Evolutionary conservation across 1,284 basidiomycete genomes (phyloP).

Genomic region (Athelia psychrophila): DNA sequence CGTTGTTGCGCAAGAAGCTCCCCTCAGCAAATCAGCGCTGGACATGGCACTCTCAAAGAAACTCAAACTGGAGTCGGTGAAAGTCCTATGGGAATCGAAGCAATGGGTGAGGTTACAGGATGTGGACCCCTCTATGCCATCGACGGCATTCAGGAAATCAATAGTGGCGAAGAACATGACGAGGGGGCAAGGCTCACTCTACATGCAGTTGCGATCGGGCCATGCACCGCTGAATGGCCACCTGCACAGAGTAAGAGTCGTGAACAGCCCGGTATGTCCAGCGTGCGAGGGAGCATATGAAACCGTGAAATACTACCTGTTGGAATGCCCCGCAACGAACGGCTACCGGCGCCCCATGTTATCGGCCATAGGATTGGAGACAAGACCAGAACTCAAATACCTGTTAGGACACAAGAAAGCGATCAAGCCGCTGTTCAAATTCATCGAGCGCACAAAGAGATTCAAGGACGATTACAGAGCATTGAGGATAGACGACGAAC

Average conservation of each 20-base stretch:
- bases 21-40: slow-evolving; percentile 4
- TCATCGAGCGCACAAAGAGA: not conserved
- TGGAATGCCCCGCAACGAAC: slow-evolving; percentile 15
- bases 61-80: not conserved
- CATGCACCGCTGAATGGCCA: slow-evolving; percentile 23
- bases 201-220: slow-evolving; percentile 26
- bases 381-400: not conserved
- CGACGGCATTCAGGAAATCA: slow-evolving; percentile 3
- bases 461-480: not conserved
- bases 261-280: slow-evolving; percentile 18
- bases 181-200: slow-evolving; percentile 11
- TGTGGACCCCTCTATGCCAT: not conserved
- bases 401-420: not conserved
- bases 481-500: too few relatives aligned
- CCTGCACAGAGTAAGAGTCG: slow-evolving; percentile 16
- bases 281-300: slow-evolving; percentile 15
- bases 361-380: not conserved
- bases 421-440: not conserved
- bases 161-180: slow-evolving; percentile 6
- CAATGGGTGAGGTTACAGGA: not conserved
- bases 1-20: slow-evolving; percentile 1
- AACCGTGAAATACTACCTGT: slow-evolving; percentile 22
- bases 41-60: not conserved
- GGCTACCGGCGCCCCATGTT: not conserved
- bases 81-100: not conserved